Evolutionary conservation across 192 early-diverging fungal genomes (phyloP), one percentile per base, ranked within the genome.

Genomic region (Linnemannia hyalina): DNA sequence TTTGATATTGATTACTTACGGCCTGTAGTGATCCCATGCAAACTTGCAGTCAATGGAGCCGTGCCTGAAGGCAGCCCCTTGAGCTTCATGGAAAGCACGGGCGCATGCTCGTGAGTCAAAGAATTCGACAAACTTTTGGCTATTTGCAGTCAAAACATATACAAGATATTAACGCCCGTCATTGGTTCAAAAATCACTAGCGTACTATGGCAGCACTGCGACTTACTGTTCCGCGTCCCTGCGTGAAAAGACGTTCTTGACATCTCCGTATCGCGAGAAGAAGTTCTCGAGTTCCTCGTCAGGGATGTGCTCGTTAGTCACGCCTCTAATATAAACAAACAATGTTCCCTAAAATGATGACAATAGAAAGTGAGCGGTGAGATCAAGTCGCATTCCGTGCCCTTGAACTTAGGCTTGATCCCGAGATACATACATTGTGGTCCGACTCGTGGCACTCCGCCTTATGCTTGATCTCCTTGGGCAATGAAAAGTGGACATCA

Each of bases 401-500:
- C 8, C 35, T n/a, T 15, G 23, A 35, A 55, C 26, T 36, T 10
- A 54, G 40, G 71, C 26, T 49, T 23, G 1, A n/a, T 29, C 23
- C 6, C n/a, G 29, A 26, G 16, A 20, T 47, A 49, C 70, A 42
- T 88, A 89, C 90, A 78, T 92, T 90, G 75, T 89, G 89, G 52
- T 91, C 90, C 13, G 80, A 83, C 75, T 81, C 49, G 44, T 87
- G 81, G 82, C 90, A 91, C 38, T 78, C 76, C 36, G 75, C 75
- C 38, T 81, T 73, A 38, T 77, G 69, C 42, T 89, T 81, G 44
- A 89, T 75, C 40, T 92, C 87, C 38, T 90, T 90, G 35, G 90
- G 91, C 35, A 92, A 63, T 16, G 91, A 90, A 65, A 84, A 92
- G 69, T 92, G 91, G 8, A 92, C 88, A 81, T 92, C 91, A 73